Evolutionary conservation across 140 eudicot species (phyloP).

Genomic region (Oenanthe javanica): DNA sequence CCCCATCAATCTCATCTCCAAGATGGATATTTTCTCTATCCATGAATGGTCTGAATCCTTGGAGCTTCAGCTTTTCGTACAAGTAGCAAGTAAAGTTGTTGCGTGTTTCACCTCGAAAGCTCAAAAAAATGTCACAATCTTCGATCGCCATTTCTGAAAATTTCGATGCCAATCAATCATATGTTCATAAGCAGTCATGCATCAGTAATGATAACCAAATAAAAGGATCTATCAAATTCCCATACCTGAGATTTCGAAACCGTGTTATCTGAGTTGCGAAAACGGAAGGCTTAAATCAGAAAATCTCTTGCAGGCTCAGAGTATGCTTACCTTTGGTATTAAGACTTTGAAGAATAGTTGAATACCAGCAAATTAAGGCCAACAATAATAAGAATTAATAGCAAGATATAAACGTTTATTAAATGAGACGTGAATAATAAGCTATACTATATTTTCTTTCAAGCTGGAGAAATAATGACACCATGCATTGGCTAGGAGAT

Average conservation of each 20-base stretch:
- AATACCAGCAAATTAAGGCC: not conserved
- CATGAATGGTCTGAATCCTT: not conserved
- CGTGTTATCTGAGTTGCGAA: too few relatives aligned
- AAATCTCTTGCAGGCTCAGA: too few relatives aligned
- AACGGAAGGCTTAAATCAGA: too few relatives aligned
- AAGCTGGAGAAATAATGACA: too few relatives aligned
- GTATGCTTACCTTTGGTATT: too few relatives aligned
- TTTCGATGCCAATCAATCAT: not conserved
- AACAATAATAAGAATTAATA: too few relatives aligned
- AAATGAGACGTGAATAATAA: not conserved
- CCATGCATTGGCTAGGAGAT: too few relatives aligned
- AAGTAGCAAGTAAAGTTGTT: not conserved
- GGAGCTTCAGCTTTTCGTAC: not conserved
- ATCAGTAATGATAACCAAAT: not conserved
- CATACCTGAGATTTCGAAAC: not conserved
- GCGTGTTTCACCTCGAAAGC: conserved; percentile 1
- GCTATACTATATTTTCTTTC: not conserved
- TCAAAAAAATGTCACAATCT: not conserved
- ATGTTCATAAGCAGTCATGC: not conserved
- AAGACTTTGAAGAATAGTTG: not conserved
- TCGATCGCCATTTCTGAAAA: not conserved
- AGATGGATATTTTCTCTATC: not conserved
- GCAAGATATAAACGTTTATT: not conserved
- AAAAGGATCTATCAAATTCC: not conserved
- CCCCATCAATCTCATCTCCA: not conserved